These are phyloP conservation scores for Apostasia shenzhenica DNA, from an alignment of 106 monocot species.

Conservation along the genomic window DNA sequence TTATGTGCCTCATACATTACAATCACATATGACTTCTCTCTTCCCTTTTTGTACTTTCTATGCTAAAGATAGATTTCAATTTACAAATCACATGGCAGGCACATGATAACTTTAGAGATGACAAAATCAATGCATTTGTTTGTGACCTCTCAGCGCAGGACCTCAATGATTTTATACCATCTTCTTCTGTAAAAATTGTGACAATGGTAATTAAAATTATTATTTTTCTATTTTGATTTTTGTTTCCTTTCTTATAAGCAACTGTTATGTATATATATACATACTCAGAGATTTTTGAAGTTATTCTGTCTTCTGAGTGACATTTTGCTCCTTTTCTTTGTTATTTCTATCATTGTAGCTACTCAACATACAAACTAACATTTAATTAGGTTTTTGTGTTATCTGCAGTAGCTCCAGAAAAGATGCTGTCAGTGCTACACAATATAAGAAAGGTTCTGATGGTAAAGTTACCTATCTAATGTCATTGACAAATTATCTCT, in stretches of 20 bases:
- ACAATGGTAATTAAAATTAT: constrained; percentile 67
- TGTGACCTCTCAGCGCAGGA: constrained; percentile 75
- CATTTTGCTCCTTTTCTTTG: constrained; percentile 3
- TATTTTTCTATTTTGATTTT: neutral
- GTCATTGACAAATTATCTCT: neutral
- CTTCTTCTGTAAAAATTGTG: constrained; percentile 86
- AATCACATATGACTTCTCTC: no score
- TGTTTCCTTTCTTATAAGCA: neutral
- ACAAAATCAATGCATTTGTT: constrained; percentile 76
- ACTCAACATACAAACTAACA: constrained; percentile 39
- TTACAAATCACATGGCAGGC: constrained; percentile 26
- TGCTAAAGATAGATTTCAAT: no score
- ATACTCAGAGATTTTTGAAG: no score
- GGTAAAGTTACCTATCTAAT: constrained; percentile 27
- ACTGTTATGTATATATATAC: no score
- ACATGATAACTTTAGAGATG: constrained; percentile 61
- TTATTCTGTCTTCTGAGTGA: neutral
- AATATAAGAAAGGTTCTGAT: constrained; percentile 78
- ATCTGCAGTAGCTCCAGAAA: constrained; percentile 96
- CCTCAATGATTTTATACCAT: constrained; percentile 41
- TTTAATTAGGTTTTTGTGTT: constrained; percentile 91
- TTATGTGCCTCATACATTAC: no score
- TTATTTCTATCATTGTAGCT: neutral
- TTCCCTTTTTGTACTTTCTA: no score
- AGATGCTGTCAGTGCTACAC: constrained; percentile 75